Percentiles rank a stretch among this genome's conserved stretches.
Conservation (phyloP, 108 stramenopile species). For the Conticribra guillardii region DNA sequence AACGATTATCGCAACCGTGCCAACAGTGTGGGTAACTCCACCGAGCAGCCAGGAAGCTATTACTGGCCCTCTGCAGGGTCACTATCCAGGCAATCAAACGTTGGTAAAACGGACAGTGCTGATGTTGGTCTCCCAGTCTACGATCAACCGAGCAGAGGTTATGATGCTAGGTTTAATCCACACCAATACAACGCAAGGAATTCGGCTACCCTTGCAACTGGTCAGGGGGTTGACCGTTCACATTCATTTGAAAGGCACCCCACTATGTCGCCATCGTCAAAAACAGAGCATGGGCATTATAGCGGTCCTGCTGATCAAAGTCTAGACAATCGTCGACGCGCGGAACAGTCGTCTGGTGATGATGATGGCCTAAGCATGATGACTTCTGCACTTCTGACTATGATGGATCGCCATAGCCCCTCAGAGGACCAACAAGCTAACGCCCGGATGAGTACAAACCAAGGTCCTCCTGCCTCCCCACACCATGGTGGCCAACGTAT, state of each 20-base stretch:
- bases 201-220: constrained; percentile 10
- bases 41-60: constrained; percentile 8
- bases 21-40: constrained; percentile 6
- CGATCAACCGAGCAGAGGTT: constrained; percentile 10
- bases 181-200: no score
- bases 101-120: background rate
- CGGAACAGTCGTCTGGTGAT: constrained; percentile 15
- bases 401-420: constrained; percentile 72
- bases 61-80: constrained; percentile 33
- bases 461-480: background rate
- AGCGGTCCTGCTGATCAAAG: background rate
- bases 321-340: constrained; percentile 1
- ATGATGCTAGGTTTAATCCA: no score
- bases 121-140: constrained; percentile 3
- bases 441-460: background rate
- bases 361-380: constrained; percentile 86
- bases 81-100: constrained; percentile 15
- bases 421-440: constrained; percentile 51
- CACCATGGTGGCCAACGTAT: constrained; percentile 2
- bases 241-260: constrained; percentile 11
- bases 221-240: constrained; percentile 7
- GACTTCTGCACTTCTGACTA: constrained; percentile 83
- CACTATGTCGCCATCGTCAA: background rate
- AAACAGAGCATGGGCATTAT: background rate
- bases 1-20: constrained; percentile 21